Base-by-base conservation (phyloP, 2,329 filamentous ascomycete genomes). In the Colletotrichum limetticola region DNA sequence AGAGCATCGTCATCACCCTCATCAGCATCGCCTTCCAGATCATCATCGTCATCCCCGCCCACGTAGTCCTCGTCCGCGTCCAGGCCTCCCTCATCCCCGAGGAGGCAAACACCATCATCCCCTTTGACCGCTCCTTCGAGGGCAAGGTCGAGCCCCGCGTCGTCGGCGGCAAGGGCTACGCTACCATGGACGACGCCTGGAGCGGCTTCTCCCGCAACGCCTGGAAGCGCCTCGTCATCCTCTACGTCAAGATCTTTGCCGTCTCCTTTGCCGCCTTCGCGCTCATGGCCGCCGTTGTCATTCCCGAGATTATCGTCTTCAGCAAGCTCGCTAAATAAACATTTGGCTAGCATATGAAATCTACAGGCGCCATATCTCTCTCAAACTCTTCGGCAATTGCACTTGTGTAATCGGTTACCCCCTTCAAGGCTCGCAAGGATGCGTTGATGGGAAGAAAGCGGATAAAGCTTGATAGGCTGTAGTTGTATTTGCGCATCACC, bases 1-100 rank as follows among this genome's bases (percentile, higher is more conserved):
- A 91, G 83, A 80, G 75, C 16, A 57, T 87, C 9, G 72, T 86
- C 16, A 78, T 92, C 55, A 75, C 85, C 30, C 74, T 87, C 68
- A 74, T 89, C 37, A 78, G 86, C 56, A 74, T 91, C 9, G 79
- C 86, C 69, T 80, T 91, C 66, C 85, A 89, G 68, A 82, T 93
- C 56, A 83, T 95, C 68, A 82, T 95, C 72, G 86, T 94, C 74
- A 88, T 98, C 69, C 95, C 96, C 22, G 90, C 94, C 52, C 88
- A 90, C 72, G 93, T 96, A 37, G 90, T 94, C 26, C 90, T 97
- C 72, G 88, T 93, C 76, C 94, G 96, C 75, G 91, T 98, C 46
- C 95, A 97, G 81, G 95, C 95, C 7, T 96, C 94, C 61, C 91
- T 98, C 77, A 90, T 98, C 3, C 90, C 95, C 0, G 92, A 94